A percentile compares a stretch with the other conserved stretches of the same genome.
Conservation (phyloP, 2,329 filamentous ascomycete genomes). For the Clarireedia hainanense region DNA sequence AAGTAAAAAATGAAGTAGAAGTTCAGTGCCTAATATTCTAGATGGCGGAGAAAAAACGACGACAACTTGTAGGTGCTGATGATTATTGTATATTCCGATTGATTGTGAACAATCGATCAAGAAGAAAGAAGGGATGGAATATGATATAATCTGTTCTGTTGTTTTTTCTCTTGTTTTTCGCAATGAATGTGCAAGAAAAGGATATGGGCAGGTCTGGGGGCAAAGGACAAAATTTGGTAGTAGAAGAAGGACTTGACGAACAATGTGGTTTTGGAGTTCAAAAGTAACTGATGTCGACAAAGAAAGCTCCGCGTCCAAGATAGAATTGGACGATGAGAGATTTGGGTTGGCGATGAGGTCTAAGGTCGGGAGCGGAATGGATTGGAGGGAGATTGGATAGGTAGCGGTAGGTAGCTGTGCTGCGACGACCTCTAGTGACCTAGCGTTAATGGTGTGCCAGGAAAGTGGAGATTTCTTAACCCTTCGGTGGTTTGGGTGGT, state of each 20-base stretch:
- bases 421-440: neutral
- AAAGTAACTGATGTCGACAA: neutral
- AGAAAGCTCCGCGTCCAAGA: neutral
- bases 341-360: no score
- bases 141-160: neutral
- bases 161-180: constrained; percentile 3
- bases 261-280: constrained; percentile 11
- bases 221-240: constrained; percentile 20
- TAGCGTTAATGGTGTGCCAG: no score
- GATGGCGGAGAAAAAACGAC: constrained; percentile 15
- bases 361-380: neutral
- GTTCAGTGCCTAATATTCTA: constrained; percentile 15
- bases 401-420: constrained; percentile 4
- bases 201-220: constrained; percentile 15
- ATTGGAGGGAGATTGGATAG: neutral
- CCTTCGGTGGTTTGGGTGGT: no score
- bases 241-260: constrained; percentile 27
- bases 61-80: constrained; percentile 15
- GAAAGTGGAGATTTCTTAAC: no score
- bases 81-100: constrained; percentile 9
- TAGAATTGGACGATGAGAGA: neutral
- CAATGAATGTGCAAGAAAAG: constrained; percentile 21
- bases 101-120: constrained; percentile 1
- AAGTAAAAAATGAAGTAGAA: constrained; percentile 17
- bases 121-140: constrained; percentile 3